A percentile compares a stretch with the other conserved stretches of the same genome.
Conservation (phyloP, 208 protist species). For the Trichomonas gallinae region DNA sequence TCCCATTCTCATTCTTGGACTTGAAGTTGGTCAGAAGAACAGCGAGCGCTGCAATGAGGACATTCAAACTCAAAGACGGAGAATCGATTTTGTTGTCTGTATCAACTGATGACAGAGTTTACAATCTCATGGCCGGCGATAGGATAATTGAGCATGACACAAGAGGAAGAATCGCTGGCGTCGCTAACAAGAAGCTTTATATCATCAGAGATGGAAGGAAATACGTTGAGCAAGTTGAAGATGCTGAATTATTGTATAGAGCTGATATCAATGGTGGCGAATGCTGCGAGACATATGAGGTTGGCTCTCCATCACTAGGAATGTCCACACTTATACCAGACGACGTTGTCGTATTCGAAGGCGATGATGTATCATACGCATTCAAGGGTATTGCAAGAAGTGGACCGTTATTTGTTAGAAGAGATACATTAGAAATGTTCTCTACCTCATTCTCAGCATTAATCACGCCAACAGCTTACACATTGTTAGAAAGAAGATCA, state of each 20-base stretch:
- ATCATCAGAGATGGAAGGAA: too few species aligned
- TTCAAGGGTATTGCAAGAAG: neutral
- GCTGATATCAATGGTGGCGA: neutral
- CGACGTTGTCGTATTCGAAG: neutral
- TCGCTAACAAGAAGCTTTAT: neutral
- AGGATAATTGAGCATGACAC: neutral
- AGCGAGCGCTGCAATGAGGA: neutral
- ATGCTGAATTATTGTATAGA: neutral
- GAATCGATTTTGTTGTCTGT: neutral
- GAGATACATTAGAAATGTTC: neutral
- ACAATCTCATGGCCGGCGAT: neutral
- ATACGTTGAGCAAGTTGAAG: neutral
- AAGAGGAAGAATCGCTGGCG: neutral
- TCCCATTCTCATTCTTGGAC: neutral
- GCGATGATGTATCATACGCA: neutral
- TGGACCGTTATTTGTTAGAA: neutral
- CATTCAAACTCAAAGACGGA: neutral
- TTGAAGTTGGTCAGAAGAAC: neutral
- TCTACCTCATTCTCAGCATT: neutral
- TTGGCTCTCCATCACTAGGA: neutral
- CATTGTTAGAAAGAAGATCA: neutral
- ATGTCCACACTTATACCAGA: neutral
- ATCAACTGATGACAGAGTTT: neutral
- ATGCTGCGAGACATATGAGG: neutral
- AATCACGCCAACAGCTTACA: neutral